Evolutionary conservation across 2,329 filamentous ascomycete genomes (phyloP), one percentile per base, ranked within the genome.

Genomic region (Magnaporthales sp.): DNA sequence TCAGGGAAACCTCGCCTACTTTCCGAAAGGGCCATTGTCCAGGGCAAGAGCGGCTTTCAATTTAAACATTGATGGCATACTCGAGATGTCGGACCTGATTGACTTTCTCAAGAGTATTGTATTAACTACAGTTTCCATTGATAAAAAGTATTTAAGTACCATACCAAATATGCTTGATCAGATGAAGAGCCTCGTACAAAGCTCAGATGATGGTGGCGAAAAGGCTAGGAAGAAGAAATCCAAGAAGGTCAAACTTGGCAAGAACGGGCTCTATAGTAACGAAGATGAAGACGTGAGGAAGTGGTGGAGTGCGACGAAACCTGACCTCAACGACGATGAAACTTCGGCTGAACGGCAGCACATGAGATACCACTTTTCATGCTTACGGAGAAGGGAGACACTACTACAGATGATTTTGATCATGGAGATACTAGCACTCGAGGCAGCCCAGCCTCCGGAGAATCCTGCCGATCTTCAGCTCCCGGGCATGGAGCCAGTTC

Each of bases 381-480:
- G 87, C 65, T 77, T 94, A 54, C 85, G 91, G 58, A 88, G 89
- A 27, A 83, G 91, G 68, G 91, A 95, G 78, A 93, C 91, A 0
- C 89, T 93, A 71, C 79, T 93, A 54, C 91, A 95, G 74, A 86
- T 94, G 77, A 92, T 94, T 66, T 75, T 95, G 32, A 88, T 93
- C 65, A 81, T 95, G 6, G 91, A 95, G 73, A 87, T 92, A 19
- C 77, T 93, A 26, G 89, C 91, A 2, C 78, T 95, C 58, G 89
- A 92, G 68, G 72, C 84, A 15, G 70, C 70, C 31, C 78, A 79
- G 30, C 76, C 79, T 2, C 70, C 75, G 1, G 77, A 80, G 6
- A 77, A 80, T 5, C 70, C 72, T 5, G 77, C 74, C 58, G 81
- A 84, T 68, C 79, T 77, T 63, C 78, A 83, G 72, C 74, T 86